phyloP scores from a whole-genome alignment of 2,329 filamentous ascomycete genomes.

The Penicillium sp. region DNA sequence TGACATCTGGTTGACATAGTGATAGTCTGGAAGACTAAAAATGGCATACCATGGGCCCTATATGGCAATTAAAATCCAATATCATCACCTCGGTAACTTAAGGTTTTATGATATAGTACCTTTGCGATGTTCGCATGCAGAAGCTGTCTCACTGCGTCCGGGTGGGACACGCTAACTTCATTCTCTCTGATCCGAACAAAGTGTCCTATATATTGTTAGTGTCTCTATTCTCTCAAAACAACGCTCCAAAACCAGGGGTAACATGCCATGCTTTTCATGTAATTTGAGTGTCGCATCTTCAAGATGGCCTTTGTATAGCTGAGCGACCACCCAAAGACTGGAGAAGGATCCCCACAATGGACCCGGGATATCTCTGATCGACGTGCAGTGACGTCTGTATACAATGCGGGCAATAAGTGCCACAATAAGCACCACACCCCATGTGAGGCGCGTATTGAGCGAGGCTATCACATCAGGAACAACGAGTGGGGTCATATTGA shows the following conservation, averaged over 20 bases:
- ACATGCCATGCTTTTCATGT: constrained; percentile 43
- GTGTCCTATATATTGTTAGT: constrained; percentile 22
- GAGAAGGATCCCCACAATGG: constrained; percentile 45
- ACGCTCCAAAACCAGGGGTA: background rate
- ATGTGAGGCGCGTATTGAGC: background rate
- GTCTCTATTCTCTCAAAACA: background rate
- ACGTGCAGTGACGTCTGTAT: constrained; percentile 49
- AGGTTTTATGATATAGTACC: background rate
- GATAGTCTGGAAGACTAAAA: constrained; percentile 42
- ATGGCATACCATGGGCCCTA: constrained; percentile 41
- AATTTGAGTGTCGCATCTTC: constrained; percentile 38
- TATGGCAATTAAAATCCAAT: background rate
- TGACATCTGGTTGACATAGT: constrained; percentile 44
- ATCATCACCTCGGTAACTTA: background rate
- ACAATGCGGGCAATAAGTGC: constrained; percentile 2
- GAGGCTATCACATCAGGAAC: background rate
- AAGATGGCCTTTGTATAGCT: constrained; percentile 40
- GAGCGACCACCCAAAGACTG: constrained; percentile 42
- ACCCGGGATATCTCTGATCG: constrained; percentile 45
- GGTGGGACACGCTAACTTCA: constrained; percentile 48
- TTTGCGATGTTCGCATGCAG: constrained; percentile 30
- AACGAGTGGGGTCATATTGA: background rate
- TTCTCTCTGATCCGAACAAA: constrained; percentile 49
- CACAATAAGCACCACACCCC: background rate
- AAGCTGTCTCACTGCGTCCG: constrained; percentile 41